Evolutionary conservation across 2,329 filamentous ascomycete species (phyloP), one percentile per base, ranked within the genome.

Genomic region (Arachnomyces sp.): DNA sequence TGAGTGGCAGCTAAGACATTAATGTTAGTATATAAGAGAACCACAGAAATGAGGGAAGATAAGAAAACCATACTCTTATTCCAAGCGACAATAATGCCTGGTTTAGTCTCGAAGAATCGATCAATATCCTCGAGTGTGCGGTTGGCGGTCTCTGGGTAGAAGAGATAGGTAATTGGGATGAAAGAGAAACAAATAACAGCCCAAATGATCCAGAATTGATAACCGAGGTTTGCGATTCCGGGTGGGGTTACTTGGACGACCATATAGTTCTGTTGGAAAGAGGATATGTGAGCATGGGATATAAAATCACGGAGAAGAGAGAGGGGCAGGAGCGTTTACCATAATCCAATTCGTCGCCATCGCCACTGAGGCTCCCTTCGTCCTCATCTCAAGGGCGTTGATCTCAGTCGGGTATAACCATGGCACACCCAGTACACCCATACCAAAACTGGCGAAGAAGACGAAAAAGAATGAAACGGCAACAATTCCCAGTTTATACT

Each of bases 401-500:
- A 62, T 53, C 36, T 63, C 57, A 2, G 54, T 58, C 0, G 57
- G 56, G 16, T 59, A 60, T 1, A 65, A 52, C 62, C 61, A 65
- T 4, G 60, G 60, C 5, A 64, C 54, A 21, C 62, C 63, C 34
- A 63, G 54, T 25, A 64, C 57, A 11, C 60, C 63, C 48, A 63
- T 57, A 0, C 58, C 63, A 40, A 66, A 66, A 32, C 53, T 54
- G 2, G 63, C 56, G 39, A 65, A 66, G 46, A 65, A 67, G 4
- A 57, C 18, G 39, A 61, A 61, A 51, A 68, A 67, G 52, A 72
- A 71, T 0, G 67, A 66, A 2, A 72, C 68, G 3, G 68, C 63
- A 3, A 69, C 68, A n/a, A 67, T 67, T 4, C 67, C 67, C 1
- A 68, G 52, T 34, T 69, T 66, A 35, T 69, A 67, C 4, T 52